These are phyloP conservation scores for Pleurotus giganteus DNA, from an alignment of 768 basidiomycete genomes.

Conservation along the genomic window DNA sequence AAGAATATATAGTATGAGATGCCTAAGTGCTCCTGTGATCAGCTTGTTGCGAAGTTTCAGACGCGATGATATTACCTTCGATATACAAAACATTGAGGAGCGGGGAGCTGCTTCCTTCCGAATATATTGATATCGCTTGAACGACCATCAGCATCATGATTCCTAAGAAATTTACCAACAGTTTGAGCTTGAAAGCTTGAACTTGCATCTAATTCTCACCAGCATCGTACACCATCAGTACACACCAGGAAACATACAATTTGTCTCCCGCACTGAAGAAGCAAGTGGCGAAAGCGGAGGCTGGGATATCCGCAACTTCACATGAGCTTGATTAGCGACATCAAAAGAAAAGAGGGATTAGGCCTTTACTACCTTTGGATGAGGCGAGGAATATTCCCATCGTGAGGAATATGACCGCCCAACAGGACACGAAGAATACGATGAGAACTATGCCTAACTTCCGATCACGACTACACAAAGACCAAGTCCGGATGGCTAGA, in stretches of 20 bases:
- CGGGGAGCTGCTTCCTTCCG: background rate
- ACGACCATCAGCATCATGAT: conserved; percentile 9
- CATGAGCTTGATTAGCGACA: background rate
- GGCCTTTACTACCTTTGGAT: background rate
- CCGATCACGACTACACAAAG: background rate
- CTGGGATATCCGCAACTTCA: background rate
- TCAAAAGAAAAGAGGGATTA: background rate
- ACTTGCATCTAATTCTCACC: background rate
- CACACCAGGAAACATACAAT: conserved; percentile 4
- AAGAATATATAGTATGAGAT: conserved; percentile 1
- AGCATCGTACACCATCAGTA: conserved; percentile 1
- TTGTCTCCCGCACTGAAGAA: background rate
- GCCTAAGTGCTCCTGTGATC: background rate
- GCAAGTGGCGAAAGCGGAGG: background rate
- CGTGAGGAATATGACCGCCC: conserved; percentile 1
- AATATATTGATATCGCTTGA: background rate
- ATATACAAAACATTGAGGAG: conserved; percentile 3
- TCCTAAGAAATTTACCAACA: background rate
- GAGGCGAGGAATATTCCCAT: conserved; percentile 1
- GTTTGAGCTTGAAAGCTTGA: background rate
- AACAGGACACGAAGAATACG: conserved; percentile 1
- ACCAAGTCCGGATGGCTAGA: conserved; percentile 5
- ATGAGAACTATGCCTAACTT: background rate
- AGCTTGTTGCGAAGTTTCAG: background rate
- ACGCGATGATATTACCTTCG: conserved; percentile 2